These are phyloP conservation scores for Cryptococcus sp. DNA, from an alignment of 1,284 basidiomycete genomes.

Conservation along the genomic window DNA sequence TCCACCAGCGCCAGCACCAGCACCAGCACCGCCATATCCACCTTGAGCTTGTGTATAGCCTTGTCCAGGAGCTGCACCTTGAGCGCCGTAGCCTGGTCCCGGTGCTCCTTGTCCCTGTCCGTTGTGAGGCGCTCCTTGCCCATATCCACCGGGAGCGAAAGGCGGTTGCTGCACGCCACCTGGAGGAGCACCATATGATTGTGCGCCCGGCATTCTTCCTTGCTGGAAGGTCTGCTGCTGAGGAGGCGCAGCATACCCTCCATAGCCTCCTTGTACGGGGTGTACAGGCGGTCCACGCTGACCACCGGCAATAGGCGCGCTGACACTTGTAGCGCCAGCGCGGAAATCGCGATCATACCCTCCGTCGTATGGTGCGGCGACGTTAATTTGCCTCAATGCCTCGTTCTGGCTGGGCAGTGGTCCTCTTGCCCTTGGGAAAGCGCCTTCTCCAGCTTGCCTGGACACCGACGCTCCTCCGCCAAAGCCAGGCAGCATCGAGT, in stretches of 20 bases:
- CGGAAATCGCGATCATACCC: not conserved
- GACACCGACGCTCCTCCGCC: conserved; percentile 15
- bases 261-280: conserved; percentile 4
- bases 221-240: not conserved
- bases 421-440: conserved; percentile 1
- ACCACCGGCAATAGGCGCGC: conserved; percentile 19
- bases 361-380: not conserved
- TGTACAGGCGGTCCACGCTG: not conserved
- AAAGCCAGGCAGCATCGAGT: conserved; percentile 26
- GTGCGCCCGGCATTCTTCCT: not conserved
- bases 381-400: not conserved
- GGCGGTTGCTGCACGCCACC: not conserved
- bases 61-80: not conserved
- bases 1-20: not conserved
- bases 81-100: conserved; percentile 23
- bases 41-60: conserved; percentile 3
- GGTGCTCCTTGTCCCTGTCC: not conserved
- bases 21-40: conserved; percentile 7
- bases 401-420: conserved; percentile 50
- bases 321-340: not conserved
- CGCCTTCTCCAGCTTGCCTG: not conserved
- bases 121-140: not conserved
- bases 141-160: not conserved
- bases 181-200: not conserved
- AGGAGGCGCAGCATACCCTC: not conserved